Conservation (phyloP, 1,284 basidiomycete species). For the Cutaneotrichosporon sp. region DNA sequence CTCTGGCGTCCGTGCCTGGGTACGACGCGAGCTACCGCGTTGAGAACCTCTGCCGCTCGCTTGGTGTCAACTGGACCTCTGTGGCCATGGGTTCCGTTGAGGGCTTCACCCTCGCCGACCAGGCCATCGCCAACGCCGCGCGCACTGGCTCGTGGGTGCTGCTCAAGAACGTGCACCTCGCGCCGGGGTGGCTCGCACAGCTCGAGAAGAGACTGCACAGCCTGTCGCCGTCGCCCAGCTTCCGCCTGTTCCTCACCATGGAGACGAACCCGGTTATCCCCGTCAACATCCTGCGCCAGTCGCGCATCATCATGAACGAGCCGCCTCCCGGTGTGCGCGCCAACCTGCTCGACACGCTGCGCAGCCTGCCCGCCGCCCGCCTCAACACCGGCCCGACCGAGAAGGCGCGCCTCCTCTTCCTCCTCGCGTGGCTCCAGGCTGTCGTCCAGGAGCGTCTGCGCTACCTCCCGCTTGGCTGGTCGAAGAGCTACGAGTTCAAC, state of each 20-base stretch:
- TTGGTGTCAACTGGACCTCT: constrained; percentile 72
- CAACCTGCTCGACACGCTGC: constrained; percentile 87
- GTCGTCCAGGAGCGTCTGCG: constrained; percentile 92
- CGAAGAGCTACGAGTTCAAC: constrained; percentile 94
- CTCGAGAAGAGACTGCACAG: constrained; percentile 96
- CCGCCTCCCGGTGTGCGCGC: constrained; percentile 94
- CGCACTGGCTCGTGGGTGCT: constrained; percentile 91
- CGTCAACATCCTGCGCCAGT: constrained; percentile 92
- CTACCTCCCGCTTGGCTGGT: constrained; percentile 93
- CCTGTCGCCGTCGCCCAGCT: constrained; percentile 79
- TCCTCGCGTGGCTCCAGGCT: constrained; percentile 98
- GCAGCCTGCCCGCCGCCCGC: constrained; percentile 67
- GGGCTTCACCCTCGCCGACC: constrained; percentile 90
- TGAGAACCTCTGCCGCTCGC: constrained; percentile 79
- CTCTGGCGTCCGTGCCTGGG: constrained; percentile 88
- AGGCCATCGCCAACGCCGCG: constrained; percentile 86
- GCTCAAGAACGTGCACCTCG: constrained; percentile 93
- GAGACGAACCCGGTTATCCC: constrained; percentile 83
- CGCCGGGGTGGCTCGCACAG: constrained; percentile 89
- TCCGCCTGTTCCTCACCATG: constrained; percentile 96
- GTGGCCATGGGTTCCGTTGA: constrained; percentile 99
- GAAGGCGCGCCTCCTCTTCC: constrained; percentile 85
- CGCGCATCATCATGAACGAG: constrained; percentile 94
- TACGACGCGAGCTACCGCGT: constrained; percentile 95
- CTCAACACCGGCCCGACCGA: constrained; percentile 77